A percentile compares a stretch with the other conserved stretches of the same genome.
Conservation (phyloP, 2,329 filamentous ascomycete genomes). For the Zymoseptoria pseudotritici region DNA sequence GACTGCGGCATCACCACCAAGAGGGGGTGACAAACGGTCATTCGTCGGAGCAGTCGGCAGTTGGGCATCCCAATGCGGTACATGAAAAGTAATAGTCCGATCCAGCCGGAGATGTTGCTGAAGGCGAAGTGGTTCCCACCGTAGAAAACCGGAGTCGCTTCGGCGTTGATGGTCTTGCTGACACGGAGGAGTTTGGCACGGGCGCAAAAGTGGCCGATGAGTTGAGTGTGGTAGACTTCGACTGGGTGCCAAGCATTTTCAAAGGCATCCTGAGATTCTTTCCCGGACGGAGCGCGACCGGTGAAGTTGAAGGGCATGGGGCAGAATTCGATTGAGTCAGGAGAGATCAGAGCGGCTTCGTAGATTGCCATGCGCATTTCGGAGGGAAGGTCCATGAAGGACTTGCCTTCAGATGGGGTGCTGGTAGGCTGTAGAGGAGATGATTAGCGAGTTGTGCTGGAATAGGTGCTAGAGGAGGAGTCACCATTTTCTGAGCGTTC, state of each 20-base stretch:
- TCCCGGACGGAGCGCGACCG: background rate
- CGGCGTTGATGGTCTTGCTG: conserved; percentile 28
- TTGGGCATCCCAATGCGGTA: conserved; percentile 3
- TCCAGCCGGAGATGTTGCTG: conserved; percentile 10
- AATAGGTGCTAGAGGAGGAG: background rate
- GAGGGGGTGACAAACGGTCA: conserved; percentile 4
- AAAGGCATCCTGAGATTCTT: background rate
- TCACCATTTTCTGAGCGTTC: background rate
- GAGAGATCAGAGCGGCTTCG: background rate
- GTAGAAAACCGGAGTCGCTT: conserved; percentile 39
- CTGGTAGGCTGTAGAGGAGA: background rate
- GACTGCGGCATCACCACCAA: background rate
- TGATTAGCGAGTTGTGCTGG: background rate
- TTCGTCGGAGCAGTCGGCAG: background rate
- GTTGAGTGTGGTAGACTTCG: background rate
- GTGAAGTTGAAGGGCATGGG: background rate
- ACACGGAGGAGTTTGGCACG: conserved; percentile 3
- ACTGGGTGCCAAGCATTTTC: background rate
- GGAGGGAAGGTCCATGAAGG: background rate
- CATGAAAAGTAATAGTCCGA: conserved; percentile 1
- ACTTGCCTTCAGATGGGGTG: background rate
- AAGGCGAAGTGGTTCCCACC: conserved; percentile 36
- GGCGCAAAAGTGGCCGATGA: background rate
- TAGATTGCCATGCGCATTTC: background rate
- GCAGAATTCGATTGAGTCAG: background rate